phyloP scores from a whole-genome alignment of 176 grass and related monocot species.

The Ensete glaucum region DNA sequence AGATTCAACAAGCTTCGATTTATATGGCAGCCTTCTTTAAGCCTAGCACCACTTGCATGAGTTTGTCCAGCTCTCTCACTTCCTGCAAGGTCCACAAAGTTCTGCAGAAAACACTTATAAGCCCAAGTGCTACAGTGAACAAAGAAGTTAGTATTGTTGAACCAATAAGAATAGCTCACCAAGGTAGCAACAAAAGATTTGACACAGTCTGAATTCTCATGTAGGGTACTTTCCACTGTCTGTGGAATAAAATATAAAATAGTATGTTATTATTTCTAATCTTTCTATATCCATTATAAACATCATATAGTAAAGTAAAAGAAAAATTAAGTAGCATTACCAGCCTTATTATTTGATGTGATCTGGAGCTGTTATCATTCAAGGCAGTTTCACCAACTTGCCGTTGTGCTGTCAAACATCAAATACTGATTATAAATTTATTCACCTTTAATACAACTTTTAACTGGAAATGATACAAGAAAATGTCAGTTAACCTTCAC shows the following conservation, averaged over 20 bases:
- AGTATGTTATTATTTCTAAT: conserved; percentile 17
- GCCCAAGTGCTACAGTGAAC: neutral
- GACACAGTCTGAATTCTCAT: conserved; percentile 73
- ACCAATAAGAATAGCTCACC: conserved; percentile 29
- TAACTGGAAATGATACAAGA: neutral
- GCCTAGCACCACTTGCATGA: conserved; percentile 71
- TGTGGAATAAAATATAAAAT: conserved; percentile 31
- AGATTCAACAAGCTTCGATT: conserved; percentile 86
- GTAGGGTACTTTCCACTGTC: conserved; percentile 73
- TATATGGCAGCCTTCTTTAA: conserved; percentile 96
- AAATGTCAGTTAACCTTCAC: conserved; percentile 46
- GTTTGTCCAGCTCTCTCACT: conserved; percentile 93
- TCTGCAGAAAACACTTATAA: conserved; percentile 41
- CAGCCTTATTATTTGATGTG: conserved; percentile 99
- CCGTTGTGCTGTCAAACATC: conserved; percentile 67
- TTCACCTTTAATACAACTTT: neutral
- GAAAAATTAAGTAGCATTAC: conserved; percentile 21
- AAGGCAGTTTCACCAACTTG: conserved; percentile 94
- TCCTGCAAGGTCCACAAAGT: conserved; percentile 97
- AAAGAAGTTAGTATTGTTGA: neutral
- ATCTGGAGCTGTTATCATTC: conserved; percentile 90
- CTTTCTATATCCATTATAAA: neutral
- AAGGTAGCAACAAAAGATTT: conserved; percentile 93
- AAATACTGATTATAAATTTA: conserved; percentile 10
- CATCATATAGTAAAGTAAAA: conserved; percentile 5